Base-by-base conservation (phyloP, 2,329 filamentous ascomycete genomes). In the Zarea fungicola region DNA sequence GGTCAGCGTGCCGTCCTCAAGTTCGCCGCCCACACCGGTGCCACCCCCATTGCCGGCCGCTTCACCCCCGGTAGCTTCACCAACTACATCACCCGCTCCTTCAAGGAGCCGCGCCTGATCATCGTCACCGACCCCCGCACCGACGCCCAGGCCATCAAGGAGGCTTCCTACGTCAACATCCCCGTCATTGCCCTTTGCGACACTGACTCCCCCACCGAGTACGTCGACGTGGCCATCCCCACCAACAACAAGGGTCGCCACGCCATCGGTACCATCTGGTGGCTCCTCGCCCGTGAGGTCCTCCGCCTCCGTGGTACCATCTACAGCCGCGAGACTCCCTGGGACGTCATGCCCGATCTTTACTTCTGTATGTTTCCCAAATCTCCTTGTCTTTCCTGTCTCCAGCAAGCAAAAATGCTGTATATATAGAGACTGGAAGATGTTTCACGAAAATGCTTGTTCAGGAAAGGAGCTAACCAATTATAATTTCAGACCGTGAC, bases 161-260 rank as follows among this genome's bases (percentile, higher is more conserved):
- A 99, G 83, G 93, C 95, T 72, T 93, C 87, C 71, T 99, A 99
- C 78, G 93, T 99, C 81, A 99, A 99, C 85, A 97, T 99, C 73
- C 93, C 93, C 71, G 93, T 99, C 76, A 96, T 99, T 69, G 93
- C 90, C 67, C 91, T 99, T 64, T 93, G 88, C 81, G 93, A 99
- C 78, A 96, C 92, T 70, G 93, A 99, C 82, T 97, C 93, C 55
- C 93, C 93, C 68, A 97, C 93, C 75, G 92, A 99, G 79, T 99
- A 92, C 80, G 93, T 99, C 72, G 93, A 99, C 71, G 89, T 97
- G 75, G 93, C 93, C 75, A 99, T 99, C 77, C 93, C 93, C 68
- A 96, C 93, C 80, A 99, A 99, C 89, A 99, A 99, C 89, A 99
- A 99, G 87, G 92, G 91, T 81, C 92, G 93, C 72, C 91, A 97